phyloP scores from a whole-genome alignment of 495 filamentous ascomycete species.

The Hypoxylon subgilvum region DNA sequence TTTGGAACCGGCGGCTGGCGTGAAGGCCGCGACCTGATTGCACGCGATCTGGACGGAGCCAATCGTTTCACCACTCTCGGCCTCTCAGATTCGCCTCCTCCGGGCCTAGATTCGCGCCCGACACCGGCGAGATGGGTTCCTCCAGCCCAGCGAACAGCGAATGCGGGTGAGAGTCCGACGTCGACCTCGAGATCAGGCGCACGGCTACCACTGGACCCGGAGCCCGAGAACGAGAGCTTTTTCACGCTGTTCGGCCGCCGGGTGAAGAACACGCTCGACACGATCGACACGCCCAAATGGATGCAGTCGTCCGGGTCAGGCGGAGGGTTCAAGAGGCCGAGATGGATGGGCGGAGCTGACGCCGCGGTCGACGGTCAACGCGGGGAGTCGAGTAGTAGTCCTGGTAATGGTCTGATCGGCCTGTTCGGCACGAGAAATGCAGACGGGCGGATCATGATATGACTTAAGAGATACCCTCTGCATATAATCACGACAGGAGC shows the following conservation, averaged over 20 bases:
- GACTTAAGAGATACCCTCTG: too few species aligned
- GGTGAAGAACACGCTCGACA: conserved; percentile 89
- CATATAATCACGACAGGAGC: too few species aligned
- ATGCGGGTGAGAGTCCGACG: too few species aligned
- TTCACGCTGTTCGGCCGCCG: conserved; percentile 83
- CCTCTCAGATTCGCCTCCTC: conserved; percentile 44
- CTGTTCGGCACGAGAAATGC: too few species aligned
- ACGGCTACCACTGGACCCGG: conserved; percentile 42
- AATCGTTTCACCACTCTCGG: too few species aligned
- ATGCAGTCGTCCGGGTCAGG: conserved; percentile 68
- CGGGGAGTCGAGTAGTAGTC: too few species aligned
- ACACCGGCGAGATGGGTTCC: conserved; percentile 44
- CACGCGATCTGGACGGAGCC: conserved; percentile 79
- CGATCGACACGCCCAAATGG: conserved; percentile 80
- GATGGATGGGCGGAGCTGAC: conserved; percentile 79
- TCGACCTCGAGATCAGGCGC: conserved; percentile 18
- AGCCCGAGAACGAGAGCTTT: conserved; percentile 77
- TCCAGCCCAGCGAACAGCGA: conserved; percentile 35
- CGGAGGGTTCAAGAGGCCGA: conserved; percentile 73
- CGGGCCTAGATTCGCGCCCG: conserved; percentile 32
- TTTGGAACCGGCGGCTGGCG: conserved; percentile 86
- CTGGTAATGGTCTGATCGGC: too few species aligned
- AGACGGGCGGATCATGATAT: too few species aligned
- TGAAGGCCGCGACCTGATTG: conserved; percentile 91
- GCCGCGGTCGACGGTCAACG: conserved; percentile 42